phyloP scores from a whole-genome alignment of 2,329 filamentous ascomycete species.

The Nigrograna mackinnonii region DNA sequence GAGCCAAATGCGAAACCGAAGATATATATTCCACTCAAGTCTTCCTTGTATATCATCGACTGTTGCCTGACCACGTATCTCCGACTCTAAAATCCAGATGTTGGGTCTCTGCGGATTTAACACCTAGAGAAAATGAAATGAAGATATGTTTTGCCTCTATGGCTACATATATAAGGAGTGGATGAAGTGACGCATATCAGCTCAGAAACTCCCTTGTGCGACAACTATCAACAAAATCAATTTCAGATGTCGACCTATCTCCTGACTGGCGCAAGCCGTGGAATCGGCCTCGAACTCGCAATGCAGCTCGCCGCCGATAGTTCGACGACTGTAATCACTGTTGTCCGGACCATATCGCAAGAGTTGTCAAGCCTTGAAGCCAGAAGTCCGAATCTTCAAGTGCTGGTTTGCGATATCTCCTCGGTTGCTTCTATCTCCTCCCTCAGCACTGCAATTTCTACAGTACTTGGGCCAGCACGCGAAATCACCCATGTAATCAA shows the following conservation, averaged over 20 bases:
- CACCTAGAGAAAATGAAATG: too few species aligned
- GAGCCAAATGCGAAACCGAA: too few species aligned
- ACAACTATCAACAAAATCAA: not conserved
- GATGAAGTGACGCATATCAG: too few species aligned
- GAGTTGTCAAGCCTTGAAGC: slow-evolving; percentile 3
- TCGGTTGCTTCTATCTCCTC: slow-evolving; percentile 4
- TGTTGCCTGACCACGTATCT: too few species aligned
- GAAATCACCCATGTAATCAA: slow-evolving; percentile 11
- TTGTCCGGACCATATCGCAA: slow-evolving; percentile 8
- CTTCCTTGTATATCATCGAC: too few species aligned
- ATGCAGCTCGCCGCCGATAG: slow-evolving; percentile 5
- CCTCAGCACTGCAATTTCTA: slow-evolving; percentile 3
- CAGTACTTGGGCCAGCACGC: slow-evolving; percentile 1
- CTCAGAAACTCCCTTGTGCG: too few species aligned
- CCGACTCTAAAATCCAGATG: too few species aligned
- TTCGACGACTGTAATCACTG: slow-evolving; percentile 5
- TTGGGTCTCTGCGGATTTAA: too few species aligned
- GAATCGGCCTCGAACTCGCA: slow-evolving; percentile 11
- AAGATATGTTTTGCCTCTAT: too few species aligned
- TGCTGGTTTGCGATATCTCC: slow-evolving; percentile 10
- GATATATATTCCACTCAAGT: too few species aligned
- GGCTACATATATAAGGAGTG: too few species aligned
- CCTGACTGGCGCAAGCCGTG: slow-evolving; percentile 8
- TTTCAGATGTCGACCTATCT: slow-evolving; percentile 9
- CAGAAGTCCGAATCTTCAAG: slow-evolving; percentile 5